Conservation (phyloP, 768 basidiomycete genomes). For the Hygrocybe coccinea region DNA sequence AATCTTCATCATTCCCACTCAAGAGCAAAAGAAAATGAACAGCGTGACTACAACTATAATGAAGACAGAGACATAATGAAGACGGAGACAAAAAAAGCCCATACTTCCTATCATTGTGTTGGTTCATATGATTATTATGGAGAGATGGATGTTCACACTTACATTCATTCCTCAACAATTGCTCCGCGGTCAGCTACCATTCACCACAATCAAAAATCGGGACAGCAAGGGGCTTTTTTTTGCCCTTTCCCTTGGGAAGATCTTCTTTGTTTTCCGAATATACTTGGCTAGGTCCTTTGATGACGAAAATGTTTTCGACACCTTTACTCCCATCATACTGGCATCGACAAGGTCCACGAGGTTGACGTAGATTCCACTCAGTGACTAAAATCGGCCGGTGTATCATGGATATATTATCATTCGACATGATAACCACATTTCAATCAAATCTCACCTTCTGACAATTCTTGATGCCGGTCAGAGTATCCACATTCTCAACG, state of each 20-base stretch:
- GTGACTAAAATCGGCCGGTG: constrained; percentile 2
- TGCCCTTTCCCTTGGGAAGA: constrained; percentile 13
- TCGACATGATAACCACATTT: background rate
- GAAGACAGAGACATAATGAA: too few relatives aligned
- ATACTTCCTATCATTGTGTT: too few relatives aligned
- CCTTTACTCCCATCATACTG: constrained; percentile 3
- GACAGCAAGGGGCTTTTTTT: constrained; percentile 17
- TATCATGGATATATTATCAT: background rate
- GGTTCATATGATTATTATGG: too few relatives aligned
- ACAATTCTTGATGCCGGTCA: constrained; percentile 13
- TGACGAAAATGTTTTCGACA: constrained; percentile 7
- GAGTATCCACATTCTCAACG: background rate
- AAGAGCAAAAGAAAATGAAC: too few relatives aligned
- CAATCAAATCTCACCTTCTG: constrained; percentile 3
- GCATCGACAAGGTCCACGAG: constrained; percentile 19
- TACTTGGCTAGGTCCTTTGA: constrained; percentile 11
- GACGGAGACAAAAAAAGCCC: too few relatives aligned
- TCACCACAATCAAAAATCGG: constrained; percentile 16
- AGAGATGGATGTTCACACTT: too few relatives aligned
- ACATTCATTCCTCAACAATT: too few relatives aligned
- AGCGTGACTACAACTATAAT: too few relatives aligned
- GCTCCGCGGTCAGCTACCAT: too few relatives aligned
- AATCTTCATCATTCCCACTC: too few relatives aligned
- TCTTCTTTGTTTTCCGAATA: constrained; percentile 12
- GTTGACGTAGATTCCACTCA: constrained; percentile 16